A percentile compares a stretch with the other conserved stretches of the same genome.
Evolutionary conservation across 192 early-diverging fungal genomes (phyloP).

Genomic region (Podila clonocystis): DNA sequence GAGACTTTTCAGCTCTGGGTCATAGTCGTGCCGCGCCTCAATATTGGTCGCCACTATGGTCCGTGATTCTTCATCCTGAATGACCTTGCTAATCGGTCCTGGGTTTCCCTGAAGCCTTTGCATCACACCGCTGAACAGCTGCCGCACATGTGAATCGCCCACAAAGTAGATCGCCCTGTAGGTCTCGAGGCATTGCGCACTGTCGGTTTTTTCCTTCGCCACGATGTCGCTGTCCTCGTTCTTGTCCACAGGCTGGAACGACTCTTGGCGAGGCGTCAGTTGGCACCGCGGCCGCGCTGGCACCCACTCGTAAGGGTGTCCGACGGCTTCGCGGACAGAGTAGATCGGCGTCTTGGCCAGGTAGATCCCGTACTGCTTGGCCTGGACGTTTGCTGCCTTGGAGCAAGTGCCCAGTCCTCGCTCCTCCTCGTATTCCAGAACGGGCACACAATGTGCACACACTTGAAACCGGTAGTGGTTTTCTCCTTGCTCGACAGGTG

Average conservation of each 20-base stretch:
- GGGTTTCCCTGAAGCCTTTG: conserved; percentile 17
- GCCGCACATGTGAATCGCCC: conserved; percentile 24
- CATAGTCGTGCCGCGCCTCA: conserved; percentile 6
- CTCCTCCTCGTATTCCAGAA: conserved; percentile 18
- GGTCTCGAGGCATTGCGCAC: conserved; percentile 10
- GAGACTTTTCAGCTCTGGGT: not conserved
- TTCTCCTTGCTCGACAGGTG: not conserved
- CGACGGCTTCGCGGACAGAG: conserved; percentile 16
- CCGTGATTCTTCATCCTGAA: not conserved
- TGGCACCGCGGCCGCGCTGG: conserved; percentile 30
- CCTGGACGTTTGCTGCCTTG: not conserved
- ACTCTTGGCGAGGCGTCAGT: conserved; percentile 9
- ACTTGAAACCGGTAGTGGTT: conserved; percentile 26
- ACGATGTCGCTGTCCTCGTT: conserved; percentile 4
- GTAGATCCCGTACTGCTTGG: conserved; percentile 33
- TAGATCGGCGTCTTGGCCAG: conserved; percentile 8
- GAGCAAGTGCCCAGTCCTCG: conserved; percentile 15
- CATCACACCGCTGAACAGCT: conserved; percentile 22
- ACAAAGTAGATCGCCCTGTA: conserved; percentile 24
- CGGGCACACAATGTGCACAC: conserved; percentile 24
- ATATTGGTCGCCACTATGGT: conserved; percentile 1
- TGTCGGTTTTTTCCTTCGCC: conserved; percentile 9
- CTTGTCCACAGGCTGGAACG: conserved; percentile 10
- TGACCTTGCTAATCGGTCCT: not conserved
- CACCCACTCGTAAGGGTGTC: conserved; percentile 38